Base-by-base conservation (phyloP, 768 basidiomycete genomes). In the Mycena kentingensis region DNA sequence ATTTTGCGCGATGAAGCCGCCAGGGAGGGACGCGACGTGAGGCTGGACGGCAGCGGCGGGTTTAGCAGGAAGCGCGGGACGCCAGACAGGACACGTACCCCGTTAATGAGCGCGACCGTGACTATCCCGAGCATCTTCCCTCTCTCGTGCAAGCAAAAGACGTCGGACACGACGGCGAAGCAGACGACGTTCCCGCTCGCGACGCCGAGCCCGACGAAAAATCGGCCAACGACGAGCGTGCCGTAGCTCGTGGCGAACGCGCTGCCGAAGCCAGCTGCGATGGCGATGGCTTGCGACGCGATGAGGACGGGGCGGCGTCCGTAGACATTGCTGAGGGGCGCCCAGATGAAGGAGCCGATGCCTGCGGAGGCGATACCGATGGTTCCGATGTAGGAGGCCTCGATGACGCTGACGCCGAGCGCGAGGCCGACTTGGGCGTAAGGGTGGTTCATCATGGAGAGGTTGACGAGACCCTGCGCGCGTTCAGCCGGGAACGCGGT, bases 251-350 rank as follows among this genome's bases (percentile, higher is more conserved):
- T 62, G 5, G 55, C 58, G 15, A 15, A 62, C 3, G 61, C 48
- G 37, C 49, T 51, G 25, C 61, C 61, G 41, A 60, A 56, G 2
- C 49, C 49, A 18, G 58, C 55, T 15, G 29, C 58, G 36, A 62
- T 51, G 22, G 46, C 61, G 31, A 62, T 49, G 25, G 62, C 48
- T 26, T 55, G 55, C 16, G 63, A 54, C 29, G 58, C 15, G 21
- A 65, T 44, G 18, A 61, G 58, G 5, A 65, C 54, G 16, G 64
- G 64, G 11, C 64, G 60, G 1, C 64, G 57, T n/a, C 64, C 64
- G 35, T 65, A 65, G 13, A 65, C 62, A 49, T 63, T 63, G 46
- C 60, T 58, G 5, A 65, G 45, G 2, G 64, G 64, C 15, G 57
- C 55, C 62, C 62, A 65, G 19, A 65, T 32, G 52, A 65, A 63